Evolutionary conservation across 176 grass and related monocot genomes (phyloP), one percentile per base, ranked within the genome.

Genomic region (Thinopyrum elongatum): DNA sequence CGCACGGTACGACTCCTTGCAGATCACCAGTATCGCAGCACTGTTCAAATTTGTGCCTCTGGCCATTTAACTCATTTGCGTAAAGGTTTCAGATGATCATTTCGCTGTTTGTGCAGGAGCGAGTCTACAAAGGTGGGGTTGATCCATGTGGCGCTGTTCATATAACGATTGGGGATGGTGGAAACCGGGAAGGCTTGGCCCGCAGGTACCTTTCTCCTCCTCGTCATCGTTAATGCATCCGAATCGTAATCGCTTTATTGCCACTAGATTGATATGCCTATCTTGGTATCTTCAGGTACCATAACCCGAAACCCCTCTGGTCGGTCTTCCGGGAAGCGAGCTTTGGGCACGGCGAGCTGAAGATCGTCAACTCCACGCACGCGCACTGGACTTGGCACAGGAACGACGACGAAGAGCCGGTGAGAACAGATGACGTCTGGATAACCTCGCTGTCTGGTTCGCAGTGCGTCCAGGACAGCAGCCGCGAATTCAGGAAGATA

Each of bases 331-430:
- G 93, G 58, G 96, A 98, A 93, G 93, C 96, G 22, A 98, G 96
- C 82, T 98, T 98, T 27, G 96, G 96, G 42, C 96, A 98, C 27
- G 96, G 96, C 0, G 92, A 98, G 60, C 89, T 98, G 2, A 90
- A 86, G 83, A 88, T 98, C 3, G 14, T 95, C 34, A 98, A 95
- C 70, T 88, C 89, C 7, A 95, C 88, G 1, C 93, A 98, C 84
- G 90, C 96, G 33, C 91, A 89, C 72, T 98, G 96, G 96, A 95
- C 91, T 55, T 98, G 96, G 96, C 96, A 98, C 77, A 89, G 93
- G 81, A 98, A 98, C 72, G 93, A 95, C 36, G 93, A 98, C 0
- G 90, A 95, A 29, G 90, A 98, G 62, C 67, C 88, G 16, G 91
- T 98, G 44, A 89, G 85, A 76, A 92, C 92, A 11, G 96, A 98